Percentiles rank a stretch among this genome's conserved stretches.
phyloP scores from a whole-genome alignment of 2,329 filamentous ascomycete genomes.

The Alternaria sp. region DNA sequence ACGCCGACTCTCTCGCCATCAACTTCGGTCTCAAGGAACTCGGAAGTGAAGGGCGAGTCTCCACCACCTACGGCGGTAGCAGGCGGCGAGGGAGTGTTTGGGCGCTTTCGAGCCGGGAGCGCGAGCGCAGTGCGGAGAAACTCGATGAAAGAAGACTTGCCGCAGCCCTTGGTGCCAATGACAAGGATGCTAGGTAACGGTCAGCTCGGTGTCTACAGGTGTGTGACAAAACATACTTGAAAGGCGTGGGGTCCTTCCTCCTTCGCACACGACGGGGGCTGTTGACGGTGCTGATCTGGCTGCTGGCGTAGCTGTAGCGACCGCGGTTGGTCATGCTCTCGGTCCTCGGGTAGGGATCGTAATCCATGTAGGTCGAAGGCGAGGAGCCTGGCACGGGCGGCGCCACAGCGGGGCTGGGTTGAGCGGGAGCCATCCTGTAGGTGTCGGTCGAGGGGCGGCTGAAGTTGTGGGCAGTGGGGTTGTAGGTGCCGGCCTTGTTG shows the following conservation, averaged over 20 bases:
- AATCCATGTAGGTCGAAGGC: conserved; percentile 57
- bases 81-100: conserved; percentile 49
- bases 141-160: conserved; percentile 96
- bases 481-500: conserved; percentile 58
- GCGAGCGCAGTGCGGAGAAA: conserved; percentile 89
- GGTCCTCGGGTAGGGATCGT: conserved; percentile 80
- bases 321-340: conserved; percentile 98
- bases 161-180: conserved; percentile 82
- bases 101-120: conserved; percentile 79
- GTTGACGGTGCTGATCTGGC: conserved; percentile 87
- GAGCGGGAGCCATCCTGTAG: conserved; percentile 45
- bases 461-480: conserved; percentile 41
- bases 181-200: conserved; percentile 74
- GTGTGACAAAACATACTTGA: conserved; percentile 77
- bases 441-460: conserved; percentile 46
- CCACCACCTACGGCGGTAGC: conserved; percentile 53
- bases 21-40: conserved; percentile 93
- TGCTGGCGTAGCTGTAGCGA: conserved; percentile 95
- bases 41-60: conserved; percentile 72
- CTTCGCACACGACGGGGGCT: conserved; percentile 89
- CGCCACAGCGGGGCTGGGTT: conserved; percentile 21
- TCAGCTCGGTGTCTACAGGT: conserved; percentile 15
- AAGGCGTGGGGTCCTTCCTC: conserved; percentile 95
- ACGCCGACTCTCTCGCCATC: conserved; percentile 89
- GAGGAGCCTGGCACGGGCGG: conserved; percentile 61